These are phyloP conservation scores for Aspergillus unguis DNA, from an alignment of 2,329 filamentous ascomycete genomes.

Conservation along the genomic window DNA sequence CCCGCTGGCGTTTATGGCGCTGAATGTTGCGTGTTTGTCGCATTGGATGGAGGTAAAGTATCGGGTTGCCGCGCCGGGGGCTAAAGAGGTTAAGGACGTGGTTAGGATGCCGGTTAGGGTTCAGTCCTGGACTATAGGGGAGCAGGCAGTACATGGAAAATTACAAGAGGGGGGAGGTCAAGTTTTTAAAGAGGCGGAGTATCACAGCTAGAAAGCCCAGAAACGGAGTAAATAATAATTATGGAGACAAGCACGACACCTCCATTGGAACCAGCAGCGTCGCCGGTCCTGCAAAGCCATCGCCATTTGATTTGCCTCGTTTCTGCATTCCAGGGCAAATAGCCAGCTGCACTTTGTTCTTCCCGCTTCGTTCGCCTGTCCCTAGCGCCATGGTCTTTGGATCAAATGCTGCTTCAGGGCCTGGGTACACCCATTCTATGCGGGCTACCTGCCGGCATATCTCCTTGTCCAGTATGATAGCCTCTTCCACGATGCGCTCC, in stretches of 20 bases:
- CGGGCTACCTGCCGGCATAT: slow-evolving; percentile 1
- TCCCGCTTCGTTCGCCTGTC: background rate
- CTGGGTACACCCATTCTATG: slow-evolving; percentile 3
- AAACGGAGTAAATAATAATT: background rate
- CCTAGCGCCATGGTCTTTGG: background rate
- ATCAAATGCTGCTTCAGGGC: background rate
- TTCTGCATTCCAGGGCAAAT: slow-evolving; percentile 1
- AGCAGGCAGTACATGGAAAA: background rate
- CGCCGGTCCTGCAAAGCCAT: background rate
- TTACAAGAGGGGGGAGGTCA: no score
- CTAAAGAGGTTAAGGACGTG: background rate
- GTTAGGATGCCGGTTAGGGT: background rate
- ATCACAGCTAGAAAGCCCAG: background rate
- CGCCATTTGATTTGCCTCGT: slow-evolving; percentile 2
- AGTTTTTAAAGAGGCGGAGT: no score
- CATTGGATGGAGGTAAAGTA: background rate
- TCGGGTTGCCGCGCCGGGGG: background rate
- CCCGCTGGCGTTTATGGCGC: background rate
- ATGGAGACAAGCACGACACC: background rate
- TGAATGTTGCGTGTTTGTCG: background rate
- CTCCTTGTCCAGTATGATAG: background rate
- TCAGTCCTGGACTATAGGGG: background rate
- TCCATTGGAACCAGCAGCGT: background rate
- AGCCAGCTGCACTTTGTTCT: background rate
- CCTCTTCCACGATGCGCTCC: background rate